Evolutionary conservation across 2,329 filamentous ascomycete genomes (phyloP).

Genomic region (Trichoderma sp.): DNA sequence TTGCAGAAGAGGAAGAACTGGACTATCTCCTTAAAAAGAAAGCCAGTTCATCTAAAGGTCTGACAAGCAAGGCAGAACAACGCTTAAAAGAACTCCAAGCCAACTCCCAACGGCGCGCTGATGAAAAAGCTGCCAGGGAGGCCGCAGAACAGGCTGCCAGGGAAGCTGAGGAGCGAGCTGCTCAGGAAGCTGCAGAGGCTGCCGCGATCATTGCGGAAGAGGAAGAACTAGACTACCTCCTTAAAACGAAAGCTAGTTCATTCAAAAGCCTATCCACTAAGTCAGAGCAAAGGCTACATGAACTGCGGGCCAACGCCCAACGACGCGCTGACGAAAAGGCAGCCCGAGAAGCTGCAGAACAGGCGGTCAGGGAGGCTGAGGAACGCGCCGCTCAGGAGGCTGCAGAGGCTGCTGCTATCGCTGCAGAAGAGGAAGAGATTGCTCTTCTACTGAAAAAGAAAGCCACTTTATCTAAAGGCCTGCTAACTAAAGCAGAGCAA

Average conservation of each 20-base stretch:
- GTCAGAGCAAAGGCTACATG: conserved; percentile 30
- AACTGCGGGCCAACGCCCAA: conserved; percentile 20
- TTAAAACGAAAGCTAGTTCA: conserved; percentile 35
- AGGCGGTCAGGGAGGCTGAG: conserved; percentile 17
- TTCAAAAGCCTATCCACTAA: conserved; percentile 28
- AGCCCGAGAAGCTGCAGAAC: conserved; percentile 19
- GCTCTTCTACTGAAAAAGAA: conserved; percentile 46
- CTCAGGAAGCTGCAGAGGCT: conserved; percentile 23
- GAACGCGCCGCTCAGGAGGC: not conserved
- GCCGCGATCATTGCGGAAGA: conserved; percentile 18
- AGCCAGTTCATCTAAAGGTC: not conserved
- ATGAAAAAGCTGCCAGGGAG: not conserved
- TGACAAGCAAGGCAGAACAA: conserved; percentile 1
- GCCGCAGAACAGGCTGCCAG: conserved; percentile 21
- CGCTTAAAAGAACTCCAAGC: not conserved
- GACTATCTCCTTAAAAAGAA: not conserved
- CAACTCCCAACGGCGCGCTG: not conserved
- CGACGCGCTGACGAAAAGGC: conserved; percentile 23
- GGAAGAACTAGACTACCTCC: conserved; percentile 27
- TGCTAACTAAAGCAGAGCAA: conserved; percentile 45
- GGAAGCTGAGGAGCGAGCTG: conserved; percentile 20
- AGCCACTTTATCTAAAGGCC: conserved; percentile 41
- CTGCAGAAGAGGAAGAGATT: conserved; percentile 38
- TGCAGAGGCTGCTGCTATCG: conserved; percentile 21
- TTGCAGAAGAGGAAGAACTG: conserved; percentile 5